Evolutionary conservation across 192 early-diverging fungal species (phyloP), one percentile per base, ranked within the genome.

Genomic region (Backusella liffmaniae): DNA sequence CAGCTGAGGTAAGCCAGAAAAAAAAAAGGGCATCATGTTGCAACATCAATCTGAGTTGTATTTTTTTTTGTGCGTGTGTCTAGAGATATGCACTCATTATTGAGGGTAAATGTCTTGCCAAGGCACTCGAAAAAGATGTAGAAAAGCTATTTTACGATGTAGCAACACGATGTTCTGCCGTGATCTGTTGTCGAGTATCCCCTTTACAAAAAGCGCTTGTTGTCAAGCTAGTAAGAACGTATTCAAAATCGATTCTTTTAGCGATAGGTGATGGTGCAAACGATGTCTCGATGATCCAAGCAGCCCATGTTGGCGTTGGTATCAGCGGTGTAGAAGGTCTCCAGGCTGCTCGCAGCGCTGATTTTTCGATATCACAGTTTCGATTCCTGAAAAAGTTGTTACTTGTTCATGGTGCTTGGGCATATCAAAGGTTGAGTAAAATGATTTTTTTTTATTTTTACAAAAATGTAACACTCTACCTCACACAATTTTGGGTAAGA

Each of bases 181-280:
- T 98, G 3, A 91, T 98, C 30, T 98, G 97, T 83, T 98, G 96
- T 79, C 95, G 97, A 72, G 97, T 98, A 26, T 96, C 95, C n/a
- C 97, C 97, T 13, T 81, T 98, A 49, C 97, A 98, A 82, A 98
- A 98, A 83, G 96, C 96, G 1, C 83, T 97, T 67, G 95, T 98
- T 3, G 97, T 98, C 35, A 96, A 96, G 82, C 84, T 98, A 51
- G 97, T 98, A 26, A 95, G 94, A 79, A 96, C 94, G 62, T 91
- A 94, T 67, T 85, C 90, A 23, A 91, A 92, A 73, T 90, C 93
- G 35, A 92, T 98, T 66, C 87, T 95, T 26, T 87, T 98, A 21
- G 95, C 96, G 0, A 98, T 98, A 82, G 97, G 97, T 46, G 97
- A 98, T 80, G 97, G 97, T 4, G 97, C 97, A 42, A 98, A 98